These are phyloP conservation scores for Talaromyces adpressus DNA, from an alignment of 495 filamentous ascomycete genomes.

Conservation along the genomic window DNA sequence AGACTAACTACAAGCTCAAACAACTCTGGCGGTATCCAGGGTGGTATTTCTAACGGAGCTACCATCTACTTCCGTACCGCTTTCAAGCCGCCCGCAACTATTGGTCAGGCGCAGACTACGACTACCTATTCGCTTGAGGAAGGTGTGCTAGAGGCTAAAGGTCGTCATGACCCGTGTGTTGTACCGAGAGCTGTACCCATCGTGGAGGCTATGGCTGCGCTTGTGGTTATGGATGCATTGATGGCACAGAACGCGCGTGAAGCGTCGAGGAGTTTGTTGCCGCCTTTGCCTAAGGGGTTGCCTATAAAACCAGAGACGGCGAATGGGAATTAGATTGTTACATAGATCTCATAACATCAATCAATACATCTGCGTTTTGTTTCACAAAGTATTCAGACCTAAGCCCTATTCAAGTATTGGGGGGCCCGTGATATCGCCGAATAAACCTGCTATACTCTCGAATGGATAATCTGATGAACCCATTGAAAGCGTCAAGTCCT, in stretches of 20 bases:
- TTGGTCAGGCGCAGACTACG: constrained; percentile 85
- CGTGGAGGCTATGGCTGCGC: constrained; percentile 89
- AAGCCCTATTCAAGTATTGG: background rate
- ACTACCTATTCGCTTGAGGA: constrained; percentile 68
- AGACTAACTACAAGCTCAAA: constrained; percentile 85
- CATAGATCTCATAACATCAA: background rate
- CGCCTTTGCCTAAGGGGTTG: constrained; percentile 29
- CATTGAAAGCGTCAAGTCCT: constrained; percentile 24
- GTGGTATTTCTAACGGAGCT: constrained; percentile 92
- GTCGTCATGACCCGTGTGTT: constrained; percentile 92
- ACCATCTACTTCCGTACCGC: constrained; percentile 91
- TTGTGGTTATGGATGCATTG: constrained; percentile 88
- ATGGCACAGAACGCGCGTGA: constrained; percentile 74
- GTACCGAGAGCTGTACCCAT: constrained; percentile 92
- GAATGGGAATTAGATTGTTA: background rate
- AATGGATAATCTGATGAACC: constrained; percentile 26
- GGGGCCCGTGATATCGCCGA: constrained; percentile 20
- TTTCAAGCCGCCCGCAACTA: constrained; percentile 95
- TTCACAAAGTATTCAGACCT: background rate
- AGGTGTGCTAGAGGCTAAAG: constrained; percentile 85
- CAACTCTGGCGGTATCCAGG: constrained; percentile 94
- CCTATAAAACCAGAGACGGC: constrained; percentile 22
- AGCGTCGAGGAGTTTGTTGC: constrained; percentile 34
- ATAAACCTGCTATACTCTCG: constrained; percentile 31
- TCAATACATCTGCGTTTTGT: background rate